Conservation (phyloP, 148 eudicot genomes). For the Talinum fruticosum region DNA sequence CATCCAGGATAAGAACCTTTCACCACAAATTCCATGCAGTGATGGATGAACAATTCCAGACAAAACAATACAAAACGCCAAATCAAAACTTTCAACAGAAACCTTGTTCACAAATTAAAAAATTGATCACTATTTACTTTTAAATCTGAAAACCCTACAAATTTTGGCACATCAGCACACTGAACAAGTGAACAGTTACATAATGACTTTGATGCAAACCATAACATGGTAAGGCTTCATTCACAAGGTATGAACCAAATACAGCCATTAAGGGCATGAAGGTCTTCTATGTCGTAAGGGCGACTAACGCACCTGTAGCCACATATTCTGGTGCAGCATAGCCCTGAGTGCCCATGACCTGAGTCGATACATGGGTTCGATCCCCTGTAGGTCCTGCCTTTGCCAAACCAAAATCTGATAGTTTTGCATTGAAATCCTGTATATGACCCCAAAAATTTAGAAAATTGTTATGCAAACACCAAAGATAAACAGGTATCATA, state of each 20-base stretch:
- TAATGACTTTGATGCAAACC: background rate
- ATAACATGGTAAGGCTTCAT: background rate
- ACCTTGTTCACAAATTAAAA: too few relatives aligned
- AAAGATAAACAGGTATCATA: background rate
- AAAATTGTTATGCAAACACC: background rate
- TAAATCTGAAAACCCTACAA: too few relatives aligned
- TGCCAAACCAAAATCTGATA: conserved; percentile 76
- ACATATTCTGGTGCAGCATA: conserved; percentile 81
- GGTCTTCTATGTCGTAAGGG: background rate
- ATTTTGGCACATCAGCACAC: too few relatives aligned
- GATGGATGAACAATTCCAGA: background rate
- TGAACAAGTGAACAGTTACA: too few relatives aligned
- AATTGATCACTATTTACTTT: too few relatives aligned
- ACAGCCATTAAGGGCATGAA: background rate
- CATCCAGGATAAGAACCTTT: background rate
- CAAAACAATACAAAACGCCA: too few relatives aligned
- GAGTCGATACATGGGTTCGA: conserved; percentile 74
- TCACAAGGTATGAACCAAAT: too few relatives aligned
- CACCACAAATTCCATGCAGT: background rate
- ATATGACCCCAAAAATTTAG: conserved; percentile 9
- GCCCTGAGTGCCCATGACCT: conserved; percentile 78
- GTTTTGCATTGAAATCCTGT: conserved; percentile 66
- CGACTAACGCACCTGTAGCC: conserved; percentile 49
- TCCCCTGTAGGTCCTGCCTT: conserved; percentile 81
- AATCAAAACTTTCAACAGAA: too few relatives aligned